These are phyloP conservation scores for Babesia bovis DNA, from an alignment of 169 alveolate species.

Conservation along the genomic window DNA sequence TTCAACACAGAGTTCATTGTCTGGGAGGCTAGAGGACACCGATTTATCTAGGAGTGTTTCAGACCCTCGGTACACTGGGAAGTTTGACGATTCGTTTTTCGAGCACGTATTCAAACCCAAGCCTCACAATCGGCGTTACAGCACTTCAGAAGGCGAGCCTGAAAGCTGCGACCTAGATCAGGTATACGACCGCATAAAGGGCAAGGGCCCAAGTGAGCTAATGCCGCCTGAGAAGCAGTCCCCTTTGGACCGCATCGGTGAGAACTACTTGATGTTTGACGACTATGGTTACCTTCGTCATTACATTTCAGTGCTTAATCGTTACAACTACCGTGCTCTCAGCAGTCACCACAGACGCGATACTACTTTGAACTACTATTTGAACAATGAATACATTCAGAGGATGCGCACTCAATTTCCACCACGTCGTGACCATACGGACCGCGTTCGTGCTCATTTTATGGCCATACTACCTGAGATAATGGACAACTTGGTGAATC, in stretches of 20 bases:
- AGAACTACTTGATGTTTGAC: conserved; percentile 56
- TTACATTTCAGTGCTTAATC: conserved; percentile 46
- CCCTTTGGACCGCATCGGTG: conserved; percentile 42
- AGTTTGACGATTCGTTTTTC: conserved; percentile 8
- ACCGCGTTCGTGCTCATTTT: conserved; percentile 32
- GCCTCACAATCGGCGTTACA: not conserved
- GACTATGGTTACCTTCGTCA: conserved; percentile 43
- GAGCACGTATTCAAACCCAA: conserved; percentile 11
- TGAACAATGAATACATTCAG: conserved; percentile 57
- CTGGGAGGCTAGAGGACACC: not conserved
- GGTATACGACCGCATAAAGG: conserved; percentile 19
- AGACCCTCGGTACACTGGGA: conserved; percentile 17
- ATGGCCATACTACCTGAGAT: conserved; percentile 37
- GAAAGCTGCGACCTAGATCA: not conserved
- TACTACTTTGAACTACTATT: conserved; percentile 38
- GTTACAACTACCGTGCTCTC: conserved; percentile 48
- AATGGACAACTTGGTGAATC: conserved; percentile 61
- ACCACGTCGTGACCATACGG: conserved; percentile 32
- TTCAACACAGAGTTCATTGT: conserved; percentile 12
- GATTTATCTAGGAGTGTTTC: not conserved
- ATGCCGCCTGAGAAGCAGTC: conserved; percentile 6
- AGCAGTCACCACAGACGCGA: conserved; percentile 51
- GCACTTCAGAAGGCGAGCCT: conserved; percentile 20
- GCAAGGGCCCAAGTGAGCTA: conserved; percentile 6
- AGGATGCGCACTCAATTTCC: conserved; percentile 43